A percentile compares a stretch with the other conserved stretches of the same genome.
Conservation (phyloP, 495 filamentous ascomycete species). For the Chaetomium cochliodes region DNA sequence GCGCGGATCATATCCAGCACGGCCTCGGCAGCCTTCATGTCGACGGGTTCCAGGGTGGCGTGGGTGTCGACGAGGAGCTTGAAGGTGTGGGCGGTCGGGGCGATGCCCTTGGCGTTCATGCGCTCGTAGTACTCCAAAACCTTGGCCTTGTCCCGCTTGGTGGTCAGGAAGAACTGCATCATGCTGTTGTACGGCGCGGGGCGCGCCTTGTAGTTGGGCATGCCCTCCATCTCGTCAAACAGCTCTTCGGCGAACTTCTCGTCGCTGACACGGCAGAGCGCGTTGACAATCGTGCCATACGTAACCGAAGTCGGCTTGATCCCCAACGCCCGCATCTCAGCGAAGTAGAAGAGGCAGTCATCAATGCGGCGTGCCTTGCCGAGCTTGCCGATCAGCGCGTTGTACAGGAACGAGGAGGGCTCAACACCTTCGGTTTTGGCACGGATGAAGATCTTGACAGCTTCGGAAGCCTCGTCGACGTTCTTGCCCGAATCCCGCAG, state of each 20-base stretch:
- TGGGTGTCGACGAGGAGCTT: slow-evolving; percentile 96
- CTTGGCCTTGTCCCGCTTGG: slow-evolving; percentile 91
- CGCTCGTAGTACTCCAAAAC: slow-evolving; percentile 94
- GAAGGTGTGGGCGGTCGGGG: slow-evolving; percentile 92
- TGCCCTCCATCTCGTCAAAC: slow-evolving; percentile 98
- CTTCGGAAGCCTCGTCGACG: slow-evolving; percentile 94
- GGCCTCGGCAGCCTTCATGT: slow-evolving; percentile 85
- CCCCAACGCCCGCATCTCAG: slow-evolving; percentile 88
- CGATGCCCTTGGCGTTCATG: slow-evolving; percentile 82
- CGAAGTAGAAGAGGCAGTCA: slow-evolving; percentile 96
- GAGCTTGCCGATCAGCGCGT: slow-evolving; percentile 95
- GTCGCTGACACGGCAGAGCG: slow-evolving; percentile 92
- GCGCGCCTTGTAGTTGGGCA: slow-evolving; percentile 97
- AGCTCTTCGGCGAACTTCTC: slow-evolving; percentile 97
- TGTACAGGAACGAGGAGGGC: slow-evolving; percentile 95
- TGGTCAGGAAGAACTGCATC: slow-evolving; percentile 98
- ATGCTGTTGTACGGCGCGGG: slow-evolving; percentile 97
- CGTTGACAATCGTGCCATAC: slow-evolving; percentile 97
- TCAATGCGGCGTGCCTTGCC: slow-evolving; percentile 97
- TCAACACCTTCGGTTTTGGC: slow-evolving; percentile 92
- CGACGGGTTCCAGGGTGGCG: slow-evolving; percentile 87
- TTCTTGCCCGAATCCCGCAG: slow-evolving; percentile 95
- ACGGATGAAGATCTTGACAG: slow-evolving; percentile 92
- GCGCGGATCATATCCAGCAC: slow-evolving; percentile 76
- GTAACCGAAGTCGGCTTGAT: slow-evolving; percentile 97